Base-by-base conservation (phyloP, 345 rosid genomes). In the Orychophragmus violaceus region DNA sequence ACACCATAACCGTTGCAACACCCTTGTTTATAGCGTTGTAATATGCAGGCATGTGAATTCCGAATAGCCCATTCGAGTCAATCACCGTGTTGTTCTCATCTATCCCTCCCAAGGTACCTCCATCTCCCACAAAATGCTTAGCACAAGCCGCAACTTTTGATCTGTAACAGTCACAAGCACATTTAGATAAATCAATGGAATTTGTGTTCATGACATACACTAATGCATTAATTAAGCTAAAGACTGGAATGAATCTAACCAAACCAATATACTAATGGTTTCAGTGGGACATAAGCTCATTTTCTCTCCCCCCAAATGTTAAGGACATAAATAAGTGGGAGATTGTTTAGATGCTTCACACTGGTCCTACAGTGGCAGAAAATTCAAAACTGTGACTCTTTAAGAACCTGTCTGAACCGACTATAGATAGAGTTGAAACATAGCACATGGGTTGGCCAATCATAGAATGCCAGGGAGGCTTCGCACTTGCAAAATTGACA, bases 71-170 rank as follows among this genome's bases (percentile, higher is more conserved):
- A 3, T 82, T 74, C 18, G 73, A 27, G 78, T 62, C 59, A 21
- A 62, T 71, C 52, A 77, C 77, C 6, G 85, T 81, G 65, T 84
- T 84, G 68, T 81, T 77, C 82, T 82, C 88, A 45, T 84, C 84
- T 23, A 81, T 79, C 1, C 85, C 88, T 25, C 80, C 37, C 16
- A 66, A 60, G 44, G 86, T 84, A 66, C 88, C 86, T 57, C 88
- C 88, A 76, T 84, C 88, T 58, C 88, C 88, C 5, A 84, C 82
- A 56, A 78, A 82, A 51, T 82, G 87, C 79, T 83, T 83, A 6
- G 87, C 85, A 57, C 85, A 83, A n/a, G 85, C 85, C 3, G 82
- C 85, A 0, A 84, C 85, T 10, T 82, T 82, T 60, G 77, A 59
- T 67, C 86, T 84, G 81, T 35, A 8, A 61, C 36, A 52, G 25